These are phyloP conservation scores for Cajanus cajan DNA, from an alignment of 306 rosid genomes.

Conservation along the genomic window DNA sequence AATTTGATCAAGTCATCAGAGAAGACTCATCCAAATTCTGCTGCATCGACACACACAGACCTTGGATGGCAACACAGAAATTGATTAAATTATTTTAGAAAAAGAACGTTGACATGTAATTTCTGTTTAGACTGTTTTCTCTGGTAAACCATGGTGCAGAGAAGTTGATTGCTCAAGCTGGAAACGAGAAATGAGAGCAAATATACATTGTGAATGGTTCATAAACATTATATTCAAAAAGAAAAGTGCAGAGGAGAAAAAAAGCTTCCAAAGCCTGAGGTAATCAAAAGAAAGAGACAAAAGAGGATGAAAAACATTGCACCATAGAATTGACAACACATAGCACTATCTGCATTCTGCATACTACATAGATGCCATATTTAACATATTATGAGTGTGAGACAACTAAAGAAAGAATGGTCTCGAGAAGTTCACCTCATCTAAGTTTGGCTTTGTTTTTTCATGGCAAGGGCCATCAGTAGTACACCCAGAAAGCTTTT, in stretches of 20 bases:
- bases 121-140: neutral
- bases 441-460: slow-evolving; percentile 25
- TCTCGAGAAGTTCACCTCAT: slow-evolving; percentile 46
- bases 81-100: neutral
- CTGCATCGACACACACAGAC: neutral
- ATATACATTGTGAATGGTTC: neutral
- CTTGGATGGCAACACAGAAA: neutral
- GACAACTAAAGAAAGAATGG: neutral
- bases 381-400: neutral
- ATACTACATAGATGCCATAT: neutral
- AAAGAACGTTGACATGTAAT: neutral
- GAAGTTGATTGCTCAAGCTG: neutral
- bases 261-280: neutral
- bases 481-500: slow-evolving; percentile 64
- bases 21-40: neutral
- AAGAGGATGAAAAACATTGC: neutral
- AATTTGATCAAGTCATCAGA: neutral
- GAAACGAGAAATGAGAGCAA: neutral
- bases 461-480: slow-evolving; percentile 41
- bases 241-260: neutral
- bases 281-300: neutral
- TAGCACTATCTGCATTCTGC: neutral
- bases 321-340: neutral
- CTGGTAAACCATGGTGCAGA: neutral
- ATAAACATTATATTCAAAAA: neutral